Base-by-base conservation (phyloP, 768 basidiomycete species). In the Aureoboletus auriporus region DNA sequence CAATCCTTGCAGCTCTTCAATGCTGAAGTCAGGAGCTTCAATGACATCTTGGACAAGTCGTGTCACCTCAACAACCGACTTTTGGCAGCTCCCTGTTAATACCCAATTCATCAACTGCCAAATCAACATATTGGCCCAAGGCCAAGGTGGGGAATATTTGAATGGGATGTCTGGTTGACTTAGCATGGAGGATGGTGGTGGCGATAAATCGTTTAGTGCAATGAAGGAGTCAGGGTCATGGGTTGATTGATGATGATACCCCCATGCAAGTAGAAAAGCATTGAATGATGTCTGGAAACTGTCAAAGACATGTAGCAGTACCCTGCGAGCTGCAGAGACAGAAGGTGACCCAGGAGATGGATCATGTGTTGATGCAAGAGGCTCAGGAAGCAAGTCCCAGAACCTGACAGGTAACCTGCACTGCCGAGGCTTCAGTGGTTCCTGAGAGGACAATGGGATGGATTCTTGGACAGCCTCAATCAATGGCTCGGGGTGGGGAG, bases 61-160 rank as follows among this genome's bases (percentile, higher is more conserved):
- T 0, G 27, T 47, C 3, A 41, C 37, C 27, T 55, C 47, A 3
- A 3, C 1, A 8, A 20, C 9, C 0, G 51, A 53, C 37, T 55
- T 55, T 0, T 46, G 39, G 20, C 16, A 29, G n/a, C 8, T 44
- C 0, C 54, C 45, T 2, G 35, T 46, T 8, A 54, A 7, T 9
- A 20, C 34, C 52, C 54, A 56, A 2, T 35, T 34, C 47, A 56
- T 50, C 2, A 54, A 2, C 9, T 5, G 27, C 52, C 52, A 56
- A 8, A 54, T 41, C 0, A 16, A 13, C 50, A 57, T 57, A 30
- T 44, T 57, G 8, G 6, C 14, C 53, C 53, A 57, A 4, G 53
- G 56, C 55, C 55, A 56, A 8, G 55, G 55, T 11, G 49, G 39
- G 13, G 26, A 7, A 1, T 14, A 6, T 39, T 14, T 39, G 23